Percentiles rank a stretch among this genome's conserved stretches.
Conservation (phyloP, 441 rosid genomes). For the Metrosideros polymorpha region DNA sequence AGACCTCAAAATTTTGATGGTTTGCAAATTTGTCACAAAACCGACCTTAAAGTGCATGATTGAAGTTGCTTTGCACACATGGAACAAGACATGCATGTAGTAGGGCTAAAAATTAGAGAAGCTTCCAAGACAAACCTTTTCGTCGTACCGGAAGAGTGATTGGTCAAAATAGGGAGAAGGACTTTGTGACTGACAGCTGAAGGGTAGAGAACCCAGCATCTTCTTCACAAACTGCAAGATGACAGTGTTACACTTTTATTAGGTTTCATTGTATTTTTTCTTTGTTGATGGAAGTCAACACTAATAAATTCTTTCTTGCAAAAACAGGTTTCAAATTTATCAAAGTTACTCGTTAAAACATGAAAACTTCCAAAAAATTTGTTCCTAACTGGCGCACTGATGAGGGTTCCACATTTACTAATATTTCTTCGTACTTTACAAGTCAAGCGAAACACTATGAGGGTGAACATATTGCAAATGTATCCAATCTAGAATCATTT, state of each 20-base stretch:
- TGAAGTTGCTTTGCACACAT: neutral
- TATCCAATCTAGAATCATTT: neutral
- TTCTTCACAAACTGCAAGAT: slow-evolving; percentile 81
- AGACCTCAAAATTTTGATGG: neutral
- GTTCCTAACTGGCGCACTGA: neutral
- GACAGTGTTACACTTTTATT: neutral
- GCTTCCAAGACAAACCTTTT: slow-evolving; percentile 54
- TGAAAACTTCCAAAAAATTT: neutral
- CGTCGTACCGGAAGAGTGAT: slow-evolving; percentile 87
- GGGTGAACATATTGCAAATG: neutral
- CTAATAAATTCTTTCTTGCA: neutral
- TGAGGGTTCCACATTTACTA: neutral
- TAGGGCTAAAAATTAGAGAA: neutral
- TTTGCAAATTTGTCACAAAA: neutral
- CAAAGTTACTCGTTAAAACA: neutral
- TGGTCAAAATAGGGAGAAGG: slow-evolving; percentile 98
- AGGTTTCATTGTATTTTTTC: neutral
- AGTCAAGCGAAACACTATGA: neutral
- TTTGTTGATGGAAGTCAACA: neutral
- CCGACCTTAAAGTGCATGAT: neutral
- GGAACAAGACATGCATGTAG: neutral
- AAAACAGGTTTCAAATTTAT: neutral
- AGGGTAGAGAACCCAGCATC: slow-evolving; percentile 77
- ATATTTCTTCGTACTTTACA: neutral
- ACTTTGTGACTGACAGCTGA: slow-evolving; percentile 80